A percentile compares a stretch with the other conserved stretches of the same genome.
Conservation (phyloP, 1,284 basidiomycete species). For the Sphagnurus paluster region DNA sequence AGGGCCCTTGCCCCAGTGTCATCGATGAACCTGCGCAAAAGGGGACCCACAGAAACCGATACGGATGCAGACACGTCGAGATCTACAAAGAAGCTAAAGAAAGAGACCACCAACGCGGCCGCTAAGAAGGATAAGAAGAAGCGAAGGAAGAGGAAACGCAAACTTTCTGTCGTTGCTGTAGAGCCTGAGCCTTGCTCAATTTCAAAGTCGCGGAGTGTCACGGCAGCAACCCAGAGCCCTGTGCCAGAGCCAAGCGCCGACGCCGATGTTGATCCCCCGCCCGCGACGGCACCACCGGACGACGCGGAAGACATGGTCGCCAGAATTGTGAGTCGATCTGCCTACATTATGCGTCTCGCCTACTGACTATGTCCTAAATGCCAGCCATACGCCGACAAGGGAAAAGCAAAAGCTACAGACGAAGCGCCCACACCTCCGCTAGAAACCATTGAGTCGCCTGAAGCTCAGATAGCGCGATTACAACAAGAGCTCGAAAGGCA, state of each 20-base stretch:
- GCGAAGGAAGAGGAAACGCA: constrained; percentile 40
- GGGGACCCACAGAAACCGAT: constrained; percentile 21
- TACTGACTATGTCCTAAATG: not conserved
- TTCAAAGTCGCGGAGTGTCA: constrained; percentile 19
- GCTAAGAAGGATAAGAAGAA: constrained; percentile 40
- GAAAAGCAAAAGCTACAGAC: constrained; percentile 22
- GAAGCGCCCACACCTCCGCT: constrained; percentile 15
- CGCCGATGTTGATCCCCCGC: not conserved
- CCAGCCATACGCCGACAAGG: constrained; percentile 22
- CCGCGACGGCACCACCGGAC: constrained; percentile 1
- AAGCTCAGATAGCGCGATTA: constrained; percentile 37
- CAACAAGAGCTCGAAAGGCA: constrained; percentile 44
- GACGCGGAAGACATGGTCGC: constrained; percentile 7
- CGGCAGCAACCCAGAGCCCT: constrained; percentile 9
- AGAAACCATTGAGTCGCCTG: constrained; percentile 21
- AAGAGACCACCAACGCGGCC: constrained; percentile 22
- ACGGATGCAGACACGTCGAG: constrained; percentile 22
- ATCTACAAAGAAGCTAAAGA: constrained; percentile 27
- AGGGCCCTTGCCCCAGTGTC: constrained; percentile 13
- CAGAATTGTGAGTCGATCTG: constrained; percentile 9
- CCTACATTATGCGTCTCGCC: not conserved
- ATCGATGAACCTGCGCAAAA: constrained; percentile 25
- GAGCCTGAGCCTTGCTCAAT: constrained; percentile 11
- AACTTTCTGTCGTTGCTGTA: constrained; percentile 34
- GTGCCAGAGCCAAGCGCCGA: not conserved